These are phyloP conservation scores for Casuarina equisetifolia DNA, from an alignment of 306 rosid genomes.

Conservation along the genomic window DNA sequence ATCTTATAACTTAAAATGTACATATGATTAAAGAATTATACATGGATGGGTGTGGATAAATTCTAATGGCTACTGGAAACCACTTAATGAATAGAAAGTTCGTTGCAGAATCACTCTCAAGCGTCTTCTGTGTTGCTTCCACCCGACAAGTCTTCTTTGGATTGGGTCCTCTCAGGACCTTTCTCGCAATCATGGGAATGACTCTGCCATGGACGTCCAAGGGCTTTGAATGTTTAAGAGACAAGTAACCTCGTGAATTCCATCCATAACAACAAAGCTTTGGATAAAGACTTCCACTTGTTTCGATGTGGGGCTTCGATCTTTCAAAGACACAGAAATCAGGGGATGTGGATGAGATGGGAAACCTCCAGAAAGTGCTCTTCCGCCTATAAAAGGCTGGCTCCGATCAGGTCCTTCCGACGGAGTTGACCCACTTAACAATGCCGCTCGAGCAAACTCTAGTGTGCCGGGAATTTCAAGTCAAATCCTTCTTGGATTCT, in stretches of 20 bases:
- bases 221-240: constrained; percentile 47
- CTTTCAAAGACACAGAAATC: constrained; percentile 21
- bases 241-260: constrained; percentile 40
- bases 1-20: neutral
- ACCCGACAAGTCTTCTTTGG: constrained; percentile 43
- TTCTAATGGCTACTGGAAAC: constrained; percentile 9
- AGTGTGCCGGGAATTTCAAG: constrained; percentile 29
- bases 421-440: constrained; percentile 24
- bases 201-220: constrained; percentile 32
- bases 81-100: constrained; percentile 24
- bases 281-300: constrained; percentile 55
- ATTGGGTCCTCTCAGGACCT: constrained; percentile 35
- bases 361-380: constrained; percentile 49
- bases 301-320: constrained; percentile 46
- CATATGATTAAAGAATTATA: neutral
- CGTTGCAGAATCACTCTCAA: constrained; percentile 30
- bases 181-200: constrained; percentile 41
- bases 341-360: constrained; percentile 32
- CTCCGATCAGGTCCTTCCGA: constrained; percentile 6
- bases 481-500: constrained; percentile 44
- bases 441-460: constrained; percentile 12
- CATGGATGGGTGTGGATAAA: neutral
- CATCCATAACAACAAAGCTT: constrained; percentile 33
- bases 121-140: constrained; percentile 50
- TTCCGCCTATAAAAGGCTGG: constrained; percentile 51